Base-by-base conservation (phyloP, 306 rosid species). In the Quercus bicolor region DNA sequence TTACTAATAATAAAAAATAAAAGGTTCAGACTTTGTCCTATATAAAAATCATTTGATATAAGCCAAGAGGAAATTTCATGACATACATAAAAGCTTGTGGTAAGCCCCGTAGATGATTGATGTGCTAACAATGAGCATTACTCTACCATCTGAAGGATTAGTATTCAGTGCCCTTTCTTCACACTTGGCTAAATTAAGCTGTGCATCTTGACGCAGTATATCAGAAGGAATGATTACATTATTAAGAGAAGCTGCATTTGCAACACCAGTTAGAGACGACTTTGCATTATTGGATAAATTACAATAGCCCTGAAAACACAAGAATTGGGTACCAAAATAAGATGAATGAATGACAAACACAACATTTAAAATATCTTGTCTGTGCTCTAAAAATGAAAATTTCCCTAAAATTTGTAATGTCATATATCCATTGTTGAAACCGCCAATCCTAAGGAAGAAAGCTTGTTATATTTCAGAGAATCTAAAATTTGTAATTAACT, bases 121-220 rank as follows among this genome's bases (percentile, higher is more conserved):
- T 2, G 97, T 87, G 74, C 98, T 97, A 76, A 91, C 98, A 56
- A 92, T 84, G 40, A 94, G 93, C 98, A 94, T 94, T 3, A 91
- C 93, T 88, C 98, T 91, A 37, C 91, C 95, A 80, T 85, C 83
- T 10, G 83, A 74, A 85, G 92, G 80, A 68, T 73, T 80, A 1
- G 57, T 31, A n/a, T 78, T 77, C 37, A 57, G 75, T 18, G 52
- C 66, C n/a, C 71, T 70, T 21, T 85, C 92, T 24, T 71, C 82
- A 45, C 24, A 52, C 24, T 74, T 74, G 70, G 62, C 86, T 13
- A 87, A 80, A 84, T 62, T 81, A 70, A 76, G 60, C 55, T 56
- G 77, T 57, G 77, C 56, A 71, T 77, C 80, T 72, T 70, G 84
- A 28, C 68, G 57, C 73, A 74, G 57, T 77, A 65, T 68, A 71